Conservation (phyloP, 352 stramenopile genomes). For the Phytophthora parvispora region DNA sequence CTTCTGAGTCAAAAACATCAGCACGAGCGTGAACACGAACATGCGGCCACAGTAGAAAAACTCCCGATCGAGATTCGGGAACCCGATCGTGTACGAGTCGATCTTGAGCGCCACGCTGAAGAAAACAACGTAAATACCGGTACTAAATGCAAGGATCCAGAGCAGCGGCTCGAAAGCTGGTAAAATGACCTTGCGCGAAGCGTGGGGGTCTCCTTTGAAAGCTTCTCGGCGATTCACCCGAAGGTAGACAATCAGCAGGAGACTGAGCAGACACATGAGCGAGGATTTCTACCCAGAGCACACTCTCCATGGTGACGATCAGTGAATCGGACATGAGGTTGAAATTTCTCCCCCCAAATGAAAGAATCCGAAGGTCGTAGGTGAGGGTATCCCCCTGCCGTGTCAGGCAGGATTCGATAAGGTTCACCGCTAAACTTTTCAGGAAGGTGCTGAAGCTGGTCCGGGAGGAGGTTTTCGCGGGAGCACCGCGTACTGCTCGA, state of each 20-base stretch:
- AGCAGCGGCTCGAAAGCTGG: constrained; percentile 62
- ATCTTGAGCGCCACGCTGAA: constrained; percentile 38
- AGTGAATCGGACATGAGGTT: background rate
- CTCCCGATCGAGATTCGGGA: constrained; percentile 34
- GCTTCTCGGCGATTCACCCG: constrained; percentile 36
- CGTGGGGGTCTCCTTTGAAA: constrained; percentile 40
- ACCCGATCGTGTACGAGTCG: constrained; percentile 26
- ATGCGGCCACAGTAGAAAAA: constrained; percentile 51
- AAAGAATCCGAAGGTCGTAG: background rate
- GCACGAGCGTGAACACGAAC: constrained; percentile 55
- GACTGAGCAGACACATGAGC: constrained; percentile 39
- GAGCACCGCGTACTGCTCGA: background rate
- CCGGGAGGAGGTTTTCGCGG: no score
- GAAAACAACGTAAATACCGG: constrained; percentile 46
- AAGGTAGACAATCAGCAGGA: constrained; percentile 46
- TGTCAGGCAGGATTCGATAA: background rate
- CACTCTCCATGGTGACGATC: constrained; percentile 4
- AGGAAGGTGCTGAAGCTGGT: background rate
- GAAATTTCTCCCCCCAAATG: no score
- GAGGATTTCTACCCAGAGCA: constrained; percentile 32
- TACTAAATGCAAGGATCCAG: constrained; percentile 34
- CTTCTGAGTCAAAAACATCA: constrained; percentile 62
- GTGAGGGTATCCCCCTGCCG: no score
- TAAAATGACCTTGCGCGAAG: constrained; percentile 52
- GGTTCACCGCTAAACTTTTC: background rate